Evolutionary conservation across 805 yeast species (phyloP).

Genomic region (Jamesozyma spencerorum): DNA sequence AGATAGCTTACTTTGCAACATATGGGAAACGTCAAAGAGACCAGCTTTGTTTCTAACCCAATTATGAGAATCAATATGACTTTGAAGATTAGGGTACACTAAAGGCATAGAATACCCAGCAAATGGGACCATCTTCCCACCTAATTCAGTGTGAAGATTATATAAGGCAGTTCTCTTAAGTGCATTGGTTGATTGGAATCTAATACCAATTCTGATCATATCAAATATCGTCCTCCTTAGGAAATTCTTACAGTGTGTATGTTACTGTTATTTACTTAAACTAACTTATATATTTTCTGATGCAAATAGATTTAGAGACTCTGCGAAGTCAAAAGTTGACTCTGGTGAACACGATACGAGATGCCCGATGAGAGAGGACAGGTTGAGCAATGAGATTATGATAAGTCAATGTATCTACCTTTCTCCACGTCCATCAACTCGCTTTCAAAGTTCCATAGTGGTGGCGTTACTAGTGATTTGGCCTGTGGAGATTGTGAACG

Average conservation of each 20-base stretch:
- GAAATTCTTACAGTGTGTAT: neutral
- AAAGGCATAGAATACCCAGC: conserved; percentile 98
- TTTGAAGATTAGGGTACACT: conserved; percentile 60
- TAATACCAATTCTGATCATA: conserved; percentile 9
- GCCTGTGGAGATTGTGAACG: neutral
- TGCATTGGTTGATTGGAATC: conserved; percentile 30
- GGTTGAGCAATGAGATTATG: conserved; percentile 5
- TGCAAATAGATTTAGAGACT: neutral
- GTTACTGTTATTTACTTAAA: neutral
- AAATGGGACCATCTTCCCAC: conserved; percentile 89
- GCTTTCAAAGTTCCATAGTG: conserved; percentile 23
- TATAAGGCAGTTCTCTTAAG: conserved; percentile 63
- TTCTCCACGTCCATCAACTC: conserved; percentile 27
- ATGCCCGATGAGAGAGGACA: too few relatives aligned
- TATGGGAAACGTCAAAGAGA: conserved; percentile 91
- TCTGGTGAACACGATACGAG: neutral
- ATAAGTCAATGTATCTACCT: conserved; percentile 26
- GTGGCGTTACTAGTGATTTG: conserved; percentile 4
- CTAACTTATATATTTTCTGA: neutral
- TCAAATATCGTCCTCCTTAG: too few relatives aligned
- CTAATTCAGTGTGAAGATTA: conserved; percentile 65
- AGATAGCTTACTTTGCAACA: conserved; percentile 77
- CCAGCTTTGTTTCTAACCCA: conserved; percentile 91
- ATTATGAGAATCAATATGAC: conserved; percentile 85
- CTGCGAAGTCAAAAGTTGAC: neutral